phyloP scores from a whole-genome alignment of 371 early-diverging fungal genomes.

The Mucor plumbeus region DNA sequence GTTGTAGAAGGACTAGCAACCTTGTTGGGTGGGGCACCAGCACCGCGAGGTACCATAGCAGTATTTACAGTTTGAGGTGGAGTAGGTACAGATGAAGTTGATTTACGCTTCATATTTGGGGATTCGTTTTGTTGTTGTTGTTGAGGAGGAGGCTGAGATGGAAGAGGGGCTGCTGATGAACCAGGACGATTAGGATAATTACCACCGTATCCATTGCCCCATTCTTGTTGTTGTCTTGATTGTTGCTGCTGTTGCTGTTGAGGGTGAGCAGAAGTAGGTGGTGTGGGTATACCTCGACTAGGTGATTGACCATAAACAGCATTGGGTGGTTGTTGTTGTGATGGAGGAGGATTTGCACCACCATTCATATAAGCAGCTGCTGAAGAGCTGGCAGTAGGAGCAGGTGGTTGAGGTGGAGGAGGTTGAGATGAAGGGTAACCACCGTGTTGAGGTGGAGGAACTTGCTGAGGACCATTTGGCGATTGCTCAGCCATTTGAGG shows the following conservation, averaged over 20 bases:
- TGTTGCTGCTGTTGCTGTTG: conserved; percentile 18
- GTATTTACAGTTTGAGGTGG: conserved; percentile 18
- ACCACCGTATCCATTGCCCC: conserved; percentile 23
- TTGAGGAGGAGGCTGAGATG: conserved; percentile 15
- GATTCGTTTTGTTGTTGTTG: conserved; percentile 17
- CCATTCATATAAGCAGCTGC: conserved; percentile 17
- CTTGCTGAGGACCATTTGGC: conserved; percentile 23
- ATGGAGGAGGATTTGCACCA: conserved; percentile 13
- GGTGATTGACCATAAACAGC: conserved; percentile 32
- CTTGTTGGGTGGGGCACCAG: conserved; percentile 9
- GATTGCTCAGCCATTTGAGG: conserved; percentile 45
- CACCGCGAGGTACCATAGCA: conserved; percentile 9
- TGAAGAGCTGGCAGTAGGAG: conserved; percentile 9
- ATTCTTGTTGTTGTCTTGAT: conserved; percentile 16
- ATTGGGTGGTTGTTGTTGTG: conserved; percentile 14
- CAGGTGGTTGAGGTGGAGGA: conserved; percentile 9
- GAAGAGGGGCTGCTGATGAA: conserved; percentile 1
- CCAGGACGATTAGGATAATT: conserved; percentile 5
- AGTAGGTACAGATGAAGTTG: conserved; percentile 16
- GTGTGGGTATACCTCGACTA: conserved; percentile 34
- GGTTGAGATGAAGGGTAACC: conserved; percentile 14
- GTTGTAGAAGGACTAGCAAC: conserved; percentile 16
- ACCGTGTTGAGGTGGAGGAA: conserved; percentile 21
- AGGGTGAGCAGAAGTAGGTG: conserved; percentile 30
- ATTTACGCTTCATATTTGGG: conserved; percentile 20